phyloP scores from a whole-genome alignment of 164 flowering plant genomes.

The Amborella trichopoda region DNA sequence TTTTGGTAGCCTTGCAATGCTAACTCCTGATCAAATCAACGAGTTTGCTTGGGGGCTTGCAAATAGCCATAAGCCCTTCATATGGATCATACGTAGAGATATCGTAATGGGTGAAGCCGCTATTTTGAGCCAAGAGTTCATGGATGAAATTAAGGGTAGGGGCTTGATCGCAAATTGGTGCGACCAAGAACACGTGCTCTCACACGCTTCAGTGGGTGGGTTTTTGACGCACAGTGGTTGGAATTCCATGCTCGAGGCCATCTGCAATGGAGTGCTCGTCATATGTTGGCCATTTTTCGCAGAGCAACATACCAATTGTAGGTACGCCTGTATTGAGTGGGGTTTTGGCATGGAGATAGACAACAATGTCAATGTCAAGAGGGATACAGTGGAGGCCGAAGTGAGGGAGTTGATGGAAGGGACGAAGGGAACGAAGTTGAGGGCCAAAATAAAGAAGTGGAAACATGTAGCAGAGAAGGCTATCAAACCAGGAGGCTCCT shows the following conservation, averaged over 20 bases:
- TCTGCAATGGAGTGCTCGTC: slow-evolving; percentile 17
- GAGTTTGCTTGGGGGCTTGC: slow-evolving; percentile 45
- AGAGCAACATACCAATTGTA: slow-evolving; percentile 17
- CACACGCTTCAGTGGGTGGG: slow-evolving; percentile 23
- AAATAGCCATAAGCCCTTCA: slow-evolving; percentile 20
- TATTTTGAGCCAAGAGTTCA: slow-evolving; percentile 7
- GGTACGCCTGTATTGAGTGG: slow-evolving; percentile 13
- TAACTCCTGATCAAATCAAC: slow-evolving; percentile 14
- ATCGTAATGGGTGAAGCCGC: slow-evolving; percentile 20
- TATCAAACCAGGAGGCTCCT: slow-evolving; percentile 8
- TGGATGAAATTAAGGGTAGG: slow-evolving; percentile 1
- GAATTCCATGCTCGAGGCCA: slow-evolving; percentile 22
- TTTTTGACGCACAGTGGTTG: slow-evolving; percentile 30
- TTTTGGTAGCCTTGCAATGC: slow-evolving; percentile 25
- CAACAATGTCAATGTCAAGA: slow-evolving; percentile 8
- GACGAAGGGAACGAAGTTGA: slow-evolving; percentile 20
- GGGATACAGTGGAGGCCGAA: slow-evolving; percentile 14
- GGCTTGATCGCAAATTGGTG: slow-evolving; percentile 19
- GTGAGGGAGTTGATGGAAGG: slow-evolving; percentile 23
- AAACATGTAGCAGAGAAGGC: slow-evolving; percentile 12
- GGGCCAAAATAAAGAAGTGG: slow-evolving; percentile 11
- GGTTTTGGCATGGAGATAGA: slow-evolving; percentile 18
- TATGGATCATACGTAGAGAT: slow-evolving; percentile 48
- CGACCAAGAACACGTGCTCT: slow-evolving; percentile 25
- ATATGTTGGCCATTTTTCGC: slow-evolving; percentile 24